Evolutionary conservation across 2,329 filamentous ascomycete genomes (phyloP).

Genomic region (Fusarium xylarioides): DNA sequence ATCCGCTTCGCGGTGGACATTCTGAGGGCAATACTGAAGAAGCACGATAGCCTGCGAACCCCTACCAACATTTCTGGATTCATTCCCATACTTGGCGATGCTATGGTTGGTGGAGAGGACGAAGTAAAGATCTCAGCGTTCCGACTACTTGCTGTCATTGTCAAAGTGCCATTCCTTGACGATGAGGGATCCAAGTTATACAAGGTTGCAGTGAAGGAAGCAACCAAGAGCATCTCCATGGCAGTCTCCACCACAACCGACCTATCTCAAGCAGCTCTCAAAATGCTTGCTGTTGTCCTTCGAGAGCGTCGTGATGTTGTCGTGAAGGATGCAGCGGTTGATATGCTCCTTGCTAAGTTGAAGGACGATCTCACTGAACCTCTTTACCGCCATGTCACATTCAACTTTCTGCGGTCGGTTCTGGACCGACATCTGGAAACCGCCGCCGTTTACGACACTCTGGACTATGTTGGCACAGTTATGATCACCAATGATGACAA

Average conservation of each 20-base stretch:
- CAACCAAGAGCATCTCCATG: constrained; percentile 80
- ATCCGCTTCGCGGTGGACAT: constrained; percentile 88
- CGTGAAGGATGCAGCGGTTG: constrained; percentile 83
- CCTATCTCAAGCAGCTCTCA: constrained; percentile 85
- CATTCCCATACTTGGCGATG: constrained; percentile 87
- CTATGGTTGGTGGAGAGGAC: constrained; percentile 83
- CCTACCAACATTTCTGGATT: constrained; percentile 84
- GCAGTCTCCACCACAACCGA: constrained; percentile 84
- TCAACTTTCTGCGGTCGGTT: constrained; percentile 91
- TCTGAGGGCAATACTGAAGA: constrained; percentile 84
- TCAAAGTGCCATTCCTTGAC: constrained; percentile 82
- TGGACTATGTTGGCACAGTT: constrained; percentile 87
- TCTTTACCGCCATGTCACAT: constrained; percentile 89
- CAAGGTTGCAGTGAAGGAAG: constrained; percentile 85
- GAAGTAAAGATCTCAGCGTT: constrained; percentile 92
- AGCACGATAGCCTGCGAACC: constrained; percentile 83
- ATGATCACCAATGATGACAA: constrained; percentile 97
- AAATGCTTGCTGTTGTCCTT: constrained; percentile 85
- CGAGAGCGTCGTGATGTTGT: constrained; percentile 80
- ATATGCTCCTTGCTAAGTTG: constrained; percentile 82
- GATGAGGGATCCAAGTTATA: constrained; percentile 71
- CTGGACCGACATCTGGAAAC: constrained; percentile 87
- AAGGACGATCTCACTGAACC: constrained; percentile 92
- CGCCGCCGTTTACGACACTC: constrained; percentile 86
- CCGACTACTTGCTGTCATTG: constrained; percentile 83